Evolutionary conservation across 192 early-diverging fungal genomes (phyloP).

Genomic region (Kappamyces sp.): DNA sequence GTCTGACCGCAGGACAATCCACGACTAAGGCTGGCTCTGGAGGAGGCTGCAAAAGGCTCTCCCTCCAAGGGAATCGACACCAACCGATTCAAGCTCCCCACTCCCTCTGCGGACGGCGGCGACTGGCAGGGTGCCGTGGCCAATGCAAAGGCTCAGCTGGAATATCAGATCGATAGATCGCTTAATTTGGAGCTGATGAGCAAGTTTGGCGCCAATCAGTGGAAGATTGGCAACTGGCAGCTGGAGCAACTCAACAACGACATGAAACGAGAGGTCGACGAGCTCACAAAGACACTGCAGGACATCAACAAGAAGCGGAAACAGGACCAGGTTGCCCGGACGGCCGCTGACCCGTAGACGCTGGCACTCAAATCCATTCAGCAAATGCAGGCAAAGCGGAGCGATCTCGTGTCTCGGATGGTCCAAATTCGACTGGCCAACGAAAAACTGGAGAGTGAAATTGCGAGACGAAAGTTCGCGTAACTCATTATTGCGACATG

Average conservation of each 20-base stretch:
- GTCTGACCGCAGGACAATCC: too few species aligned
- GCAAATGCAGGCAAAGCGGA: conserved; percentile 5
- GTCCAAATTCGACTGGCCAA: conserved; percentile 13
- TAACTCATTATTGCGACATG: background rate
- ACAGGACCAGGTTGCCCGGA: conserved; percentile 31
- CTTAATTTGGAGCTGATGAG: conserved; percentile 44
- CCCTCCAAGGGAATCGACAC: conserved; percentile 24
- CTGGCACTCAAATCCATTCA: background rate
- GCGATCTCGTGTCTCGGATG: conserved; percentile 6
- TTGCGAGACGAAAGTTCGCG: background rate
- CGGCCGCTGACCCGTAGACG: background rate
- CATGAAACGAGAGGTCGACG: conserved; percentile 21
- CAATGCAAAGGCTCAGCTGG: conserved; percentile 46
- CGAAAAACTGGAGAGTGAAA: conserved; percentile 4
- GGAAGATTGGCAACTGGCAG: conserved; percentile 39
- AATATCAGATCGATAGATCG: conserved; percentile 37
- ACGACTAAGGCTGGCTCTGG: too few species aligned
- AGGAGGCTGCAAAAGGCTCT: background rate
- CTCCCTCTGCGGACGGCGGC: background rate
- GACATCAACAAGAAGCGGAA: conserved; percentile 46
- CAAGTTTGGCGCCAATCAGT: conserved; percentile 41
- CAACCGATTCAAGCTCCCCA: conserved; percentile 22
- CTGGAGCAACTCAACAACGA: conserved; percentile 23
- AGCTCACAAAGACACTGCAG: conserved; percentile 13
- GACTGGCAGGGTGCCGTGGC: conserved; percentile 27